Evolutionary conservation across 306 rosid species (phyloP).

Genomic region (Glycine tomentella): DNA sequence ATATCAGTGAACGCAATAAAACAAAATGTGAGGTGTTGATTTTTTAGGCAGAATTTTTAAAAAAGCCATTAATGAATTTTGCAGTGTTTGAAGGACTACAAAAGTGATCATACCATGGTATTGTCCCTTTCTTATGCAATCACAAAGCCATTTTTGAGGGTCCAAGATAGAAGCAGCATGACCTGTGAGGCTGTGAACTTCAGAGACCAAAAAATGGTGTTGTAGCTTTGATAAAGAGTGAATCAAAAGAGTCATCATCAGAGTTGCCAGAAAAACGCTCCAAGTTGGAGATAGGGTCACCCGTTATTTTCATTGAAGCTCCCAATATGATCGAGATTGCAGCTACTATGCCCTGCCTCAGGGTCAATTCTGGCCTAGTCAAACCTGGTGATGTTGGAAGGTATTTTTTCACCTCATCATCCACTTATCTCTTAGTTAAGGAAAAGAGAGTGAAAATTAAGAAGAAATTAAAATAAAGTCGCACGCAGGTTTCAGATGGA

Average conservation of each 20-base stretch:
- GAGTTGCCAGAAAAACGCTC: conserved; percentile 39
- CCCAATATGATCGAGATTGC: conserved; percentile 80
- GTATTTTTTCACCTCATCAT: conserved; percentile 40
- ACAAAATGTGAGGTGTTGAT: too few relatives aligned
- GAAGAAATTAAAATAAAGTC: neutral
- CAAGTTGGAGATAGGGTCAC: conserved; percentile 80
- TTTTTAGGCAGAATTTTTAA: too few relatives aligned
- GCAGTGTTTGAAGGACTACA: neutral
- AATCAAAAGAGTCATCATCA: conserved; percentile 53
- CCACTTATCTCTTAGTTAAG: neutral
- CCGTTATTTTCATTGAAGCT: conserved; percentile 75
- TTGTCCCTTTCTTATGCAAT: conserved; percentile 43
- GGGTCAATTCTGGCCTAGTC: conserved; percentile 72
- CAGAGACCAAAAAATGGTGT: conserved; percentile 21
- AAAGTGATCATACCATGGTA: conserved; percentile 48
- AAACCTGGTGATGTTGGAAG: conserved; percentile 93
- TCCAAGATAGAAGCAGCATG: neutral
- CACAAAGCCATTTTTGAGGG: too few relatives aligned
- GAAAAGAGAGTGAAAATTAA: too few relatives aligned
- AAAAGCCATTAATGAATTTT: too few relatives aligned
- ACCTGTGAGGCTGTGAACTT: conserved; percentile 26
- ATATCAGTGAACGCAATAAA: too few relatives aligned
- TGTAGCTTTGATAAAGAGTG: conserved; percentile 50
- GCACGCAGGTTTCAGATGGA: neutral
- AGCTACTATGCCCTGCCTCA: conserved; percentile 77